A percentile compares a stretch with the other conserved stretches of the same genome.
Conservation (phyloP, 2,329 filamentous ascomycete genomes). For the Nectriaceae sp. region DNA sequence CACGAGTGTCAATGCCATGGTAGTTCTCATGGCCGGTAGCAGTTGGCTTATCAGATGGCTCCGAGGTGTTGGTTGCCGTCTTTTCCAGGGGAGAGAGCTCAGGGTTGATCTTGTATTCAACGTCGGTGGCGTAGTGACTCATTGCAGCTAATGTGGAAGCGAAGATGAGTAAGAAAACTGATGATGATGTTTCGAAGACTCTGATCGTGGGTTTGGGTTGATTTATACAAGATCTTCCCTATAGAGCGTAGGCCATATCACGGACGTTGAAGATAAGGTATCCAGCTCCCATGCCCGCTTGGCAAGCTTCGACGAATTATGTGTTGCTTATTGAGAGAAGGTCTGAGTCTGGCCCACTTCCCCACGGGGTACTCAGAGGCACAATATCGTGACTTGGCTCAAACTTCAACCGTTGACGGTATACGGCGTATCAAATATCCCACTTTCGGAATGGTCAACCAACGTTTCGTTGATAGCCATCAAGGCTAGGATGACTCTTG, state of each 20-base stretch:
- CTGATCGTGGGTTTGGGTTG: no score
- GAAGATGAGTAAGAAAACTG: not conserved
- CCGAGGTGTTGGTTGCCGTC: not conserved
- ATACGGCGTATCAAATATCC: not conserved
- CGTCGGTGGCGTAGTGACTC: no score
- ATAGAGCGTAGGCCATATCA: not conserved
- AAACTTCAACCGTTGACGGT: not conserved
- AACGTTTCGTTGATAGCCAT: no score
- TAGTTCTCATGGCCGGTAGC: conserved; percentile 3
- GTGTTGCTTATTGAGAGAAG: not conserved
- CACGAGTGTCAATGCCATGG: conserved; percentile 21
- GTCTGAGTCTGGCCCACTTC: not conserved
- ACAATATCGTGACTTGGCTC: no score
- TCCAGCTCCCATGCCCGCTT: not conserved
- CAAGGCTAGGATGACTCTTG: not conserved
- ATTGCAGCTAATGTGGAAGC: no score
- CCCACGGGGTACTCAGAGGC: not conserved
- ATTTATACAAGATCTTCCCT: no score
- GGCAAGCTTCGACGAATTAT: not conserved
- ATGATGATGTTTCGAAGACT: not conserved
- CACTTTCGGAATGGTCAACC: not conserved
- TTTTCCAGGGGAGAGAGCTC: no score
- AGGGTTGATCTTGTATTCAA: no score
- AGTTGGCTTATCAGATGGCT: not conserved
- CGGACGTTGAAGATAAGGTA: not conserved